phyloP scores from a whole-genome alignment of 1,284 basidiomycete species.

The Papiliotrema laurentii region DNA sequence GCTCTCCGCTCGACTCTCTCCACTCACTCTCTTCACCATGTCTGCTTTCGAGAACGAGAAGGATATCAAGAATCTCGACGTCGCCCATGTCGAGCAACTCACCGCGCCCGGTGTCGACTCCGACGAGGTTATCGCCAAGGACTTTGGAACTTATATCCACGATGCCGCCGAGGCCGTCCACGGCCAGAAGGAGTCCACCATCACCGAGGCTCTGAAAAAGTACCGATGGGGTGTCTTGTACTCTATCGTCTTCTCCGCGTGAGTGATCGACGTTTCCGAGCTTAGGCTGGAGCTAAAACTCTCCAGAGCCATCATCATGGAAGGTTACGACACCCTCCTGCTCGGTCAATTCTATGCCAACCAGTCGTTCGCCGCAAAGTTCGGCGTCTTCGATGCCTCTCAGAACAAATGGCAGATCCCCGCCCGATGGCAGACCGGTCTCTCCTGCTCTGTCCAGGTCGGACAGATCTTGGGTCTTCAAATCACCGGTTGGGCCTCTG shows the following conservation, averaged over 20 bases:
- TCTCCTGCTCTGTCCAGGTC: slow-evolving; percentile 24
- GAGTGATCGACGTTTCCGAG: slow-evolving; percentile 1
- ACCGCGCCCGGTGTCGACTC: background rate
- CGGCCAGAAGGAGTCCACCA: slow-evolving; percentile 10
- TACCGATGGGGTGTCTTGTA: slow-evolving; percentile 20
- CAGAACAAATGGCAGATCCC: slow-evolving; percentile 22
- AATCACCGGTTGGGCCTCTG: slow-evolving; percentile 39
- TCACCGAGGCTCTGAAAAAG: slow-evolving; percentile 13
- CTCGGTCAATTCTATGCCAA: slow-evolving; percentile 43
- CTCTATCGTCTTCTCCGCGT: slow-evolving; percentile 23
- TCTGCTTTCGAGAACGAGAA: background rate
- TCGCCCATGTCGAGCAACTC: background rate
- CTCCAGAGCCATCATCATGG: slow-evolving; percentile 44
- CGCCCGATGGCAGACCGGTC: slow-evolving; percentile 47
- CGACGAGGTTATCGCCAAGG: slow-evolving; percentile 2
- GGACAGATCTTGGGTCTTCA: slow-evolving; percentile 42
- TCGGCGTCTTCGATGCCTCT: slow-evolving; percentile 23
- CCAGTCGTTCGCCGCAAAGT: slow-evolving; percentile 35
- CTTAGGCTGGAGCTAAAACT: background rate
- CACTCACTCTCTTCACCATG: background rate
- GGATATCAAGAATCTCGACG: slow-evolving; percentile 1
- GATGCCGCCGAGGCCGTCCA: slow-evolving; percentile 3
- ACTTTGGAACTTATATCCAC: slow-evolving; percentile 2
- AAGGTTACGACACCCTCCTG: slow-evolving; percentile 44
- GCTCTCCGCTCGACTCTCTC: too few relatives aligned